A percentile compares a stretch with the other conserved stretches of the same genome.
phyloP scores from a whole-genome alignment of 805 yeast genomes.

The Ogataea populi-albae region DNA sequence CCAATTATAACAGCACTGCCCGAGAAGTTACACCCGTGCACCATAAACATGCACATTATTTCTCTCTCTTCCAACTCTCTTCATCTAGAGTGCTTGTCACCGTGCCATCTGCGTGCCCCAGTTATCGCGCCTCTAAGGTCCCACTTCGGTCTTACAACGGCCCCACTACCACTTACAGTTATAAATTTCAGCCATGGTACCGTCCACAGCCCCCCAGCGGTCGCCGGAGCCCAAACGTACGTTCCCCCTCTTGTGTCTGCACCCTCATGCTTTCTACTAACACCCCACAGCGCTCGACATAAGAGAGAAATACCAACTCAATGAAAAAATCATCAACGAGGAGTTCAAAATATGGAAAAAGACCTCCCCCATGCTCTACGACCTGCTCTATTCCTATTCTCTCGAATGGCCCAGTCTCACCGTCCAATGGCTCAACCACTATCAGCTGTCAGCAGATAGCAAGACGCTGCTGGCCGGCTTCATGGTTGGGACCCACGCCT shows the following conservation, averaged over 20 bases:
- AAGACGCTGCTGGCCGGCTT: conserved; percentile 28
- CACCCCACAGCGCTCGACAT: conserved; percentile 20
- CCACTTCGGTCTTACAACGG: too few species aligned
- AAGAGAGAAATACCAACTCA: conserved; percentile 43
- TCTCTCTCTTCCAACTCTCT: too few species aligned
- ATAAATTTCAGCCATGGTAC: too few species aligned
- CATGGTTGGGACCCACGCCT: conserved; percentile 47
- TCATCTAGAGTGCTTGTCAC: too few species aligned
- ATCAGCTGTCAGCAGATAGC: conserved; percentile 8
- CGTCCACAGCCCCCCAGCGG: too few species aligned
- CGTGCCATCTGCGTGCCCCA: too few species aligned
- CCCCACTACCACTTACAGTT: too few species aligned
- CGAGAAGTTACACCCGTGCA: too few species aligned
- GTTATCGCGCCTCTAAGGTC: too few species aligned
- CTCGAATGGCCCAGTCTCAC: conserved; percentile 70
- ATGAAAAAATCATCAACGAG: conserved; percentile 67
- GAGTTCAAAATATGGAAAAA: conserved; percentile 85
- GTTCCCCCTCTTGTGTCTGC: neutral
- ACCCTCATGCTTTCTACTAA: conserved; percentile 5
- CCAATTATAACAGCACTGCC: too few species aligned
- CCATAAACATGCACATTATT: too few species aligned
- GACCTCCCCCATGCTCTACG: conserved; percentile 75
- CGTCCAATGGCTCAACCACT: conserved; percentile 62
- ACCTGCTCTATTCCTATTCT: conserved; percentile 65
- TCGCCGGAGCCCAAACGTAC: conserved; percentile 10